Evolutionary conservation across 2,329 filamentous ascomycete species (phyloP), one percentile per base, ranked within the genome.

Genomic region (Annulohypoxylon truncatum): DNA sequence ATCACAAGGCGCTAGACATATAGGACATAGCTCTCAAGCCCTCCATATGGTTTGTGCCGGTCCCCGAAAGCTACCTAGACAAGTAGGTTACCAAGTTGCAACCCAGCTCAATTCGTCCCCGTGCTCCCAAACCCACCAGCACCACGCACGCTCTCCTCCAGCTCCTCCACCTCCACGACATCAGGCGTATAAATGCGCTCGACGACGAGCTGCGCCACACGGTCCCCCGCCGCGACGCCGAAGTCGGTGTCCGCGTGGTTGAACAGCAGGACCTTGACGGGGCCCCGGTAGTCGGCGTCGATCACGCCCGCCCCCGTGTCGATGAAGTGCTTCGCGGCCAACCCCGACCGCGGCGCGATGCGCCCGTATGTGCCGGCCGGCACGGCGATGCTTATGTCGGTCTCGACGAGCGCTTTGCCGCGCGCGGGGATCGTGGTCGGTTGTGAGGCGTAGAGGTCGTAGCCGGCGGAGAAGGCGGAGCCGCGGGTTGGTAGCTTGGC

Each of bases 221-320:
- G 91, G 80, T 99, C 96, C 52, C 95, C 95, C 76, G 91, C 89
- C 75, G 91, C 90, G 71, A 99, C 84, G 70, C 82, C 84, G 77
- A 96, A 98, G 78, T 97, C 94, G 40, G 82, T 81, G 53, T 97
- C 94, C 54, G 86, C 87, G 79, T 97, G 90, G 82, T 99, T 99
- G 80, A 98, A 98, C 55, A 99, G 87, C 71, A 99, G 85, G 24
- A 99, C 92, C 84, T 96, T 97, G 75, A 99, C 91, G 72, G 92
- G 92, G 18, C 96, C 96, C 33, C 96, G 88, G 83, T 99, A 99
- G 81, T 99, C 96, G 31, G 95, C 94, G 79, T 99, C 96, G 74
- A 99, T 98, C 70, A 99, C 96, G 58, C 96, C 96, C 0, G 96
- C 96, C 68, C 96, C 94, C 0, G 92, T 96, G 79, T 97, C 94